phyloP scores from a whole-genome alignment of 495 filamentous ascomycete genomes.

The Talaromyces borbonicus region DNA sequence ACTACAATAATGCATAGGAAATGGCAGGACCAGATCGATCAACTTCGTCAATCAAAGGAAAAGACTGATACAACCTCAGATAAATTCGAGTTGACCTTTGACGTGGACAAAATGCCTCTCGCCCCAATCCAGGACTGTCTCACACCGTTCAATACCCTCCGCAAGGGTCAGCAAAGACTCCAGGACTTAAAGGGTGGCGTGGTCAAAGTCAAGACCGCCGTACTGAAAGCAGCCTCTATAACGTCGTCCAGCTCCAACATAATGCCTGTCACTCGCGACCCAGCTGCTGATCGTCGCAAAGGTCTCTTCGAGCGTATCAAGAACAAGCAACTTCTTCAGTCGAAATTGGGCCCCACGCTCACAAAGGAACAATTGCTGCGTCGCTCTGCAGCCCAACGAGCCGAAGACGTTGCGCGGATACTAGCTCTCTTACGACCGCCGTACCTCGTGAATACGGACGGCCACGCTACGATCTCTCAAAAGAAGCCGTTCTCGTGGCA shows the following conservation, averaged over 20 bases:
- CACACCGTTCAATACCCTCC: constrained; percentile 30
- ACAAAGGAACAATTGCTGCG: constrained; percentile 31
- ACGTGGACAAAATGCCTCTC: constrained; percentile 24
- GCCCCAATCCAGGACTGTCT: constrained; percentile 32
- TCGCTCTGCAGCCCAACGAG: constrained; percentile 27
- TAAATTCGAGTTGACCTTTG: constrained; percentile 14
- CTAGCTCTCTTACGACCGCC: constrained; percentile 28
- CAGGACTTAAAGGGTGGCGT: constrained; percentile 36
- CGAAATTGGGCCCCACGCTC: constrained; percentile 34
- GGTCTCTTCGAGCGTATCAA: constrained; percentile 36
- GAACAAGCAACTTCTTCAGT: constrained; percentile 34
- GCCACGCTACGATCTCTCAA: constrained; percentile 25
- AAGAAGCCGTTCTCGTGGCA: constrained; percentile 32
- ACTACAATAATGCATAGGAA: constrained; percentile 28
- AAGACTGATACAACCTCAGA: constrained; percentile 20
- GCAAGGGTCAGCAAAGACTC: constrained; percentile 37
- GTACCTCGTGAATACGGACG: constrained; percentile 15
- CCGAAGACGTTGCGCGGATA: constrained; percentile 33
- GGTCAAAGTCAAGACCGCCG: constrained; percentile 32
- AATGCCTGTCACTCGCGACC: constrained; percentile 12
- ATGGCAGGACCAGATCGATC: constrained; percentile 13
- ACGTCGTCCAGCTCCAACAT: constrained; percentile 8
- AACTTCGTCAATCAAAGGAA: too few species aligned
- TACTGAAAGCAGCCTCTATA: constrained; percentile 11
- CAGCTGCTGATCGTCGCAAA: constrained; percentile 27